Conservation (phyloP, 2,329 filamentous ascomycete species). For the Ascochyta rabiei region DNA sequence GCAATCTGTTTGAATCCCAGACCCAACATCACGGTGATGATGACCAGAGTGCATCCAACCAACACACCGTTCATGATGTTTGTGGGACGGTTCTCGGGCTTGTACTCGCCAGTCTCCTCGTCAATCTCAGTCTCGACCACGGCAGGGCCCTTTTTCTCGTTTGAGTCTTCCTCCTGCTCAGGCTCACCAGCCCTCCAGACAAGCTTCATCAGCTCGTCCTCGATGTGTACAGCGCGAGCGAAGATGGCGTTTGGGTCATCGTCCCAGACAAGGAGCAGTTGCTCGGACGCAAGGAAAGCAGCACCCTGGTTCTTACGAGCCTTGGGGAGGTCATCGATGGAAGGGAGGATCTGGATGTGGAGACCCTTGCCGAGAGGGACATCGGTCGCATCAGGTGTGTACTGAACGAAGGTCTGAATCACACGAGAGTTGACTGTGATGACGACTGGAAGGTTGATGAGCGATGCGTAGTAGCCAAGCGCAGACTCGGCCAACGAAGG, state of each 20-base stretch:
- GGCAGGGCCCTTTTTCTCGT: conserved; percentile 55
- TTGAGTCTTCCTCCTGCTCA: conserved; percentile 58
- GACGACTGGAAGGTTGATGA: conserved; percentile 75
- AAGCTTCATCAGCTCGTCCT: conserved; percentile 76
- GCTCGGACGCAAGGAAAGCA: conserved; percentile 74
- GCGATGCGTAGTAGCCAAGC: conserved; percentile 68
- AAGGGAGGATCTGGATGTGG: conserved; percentile 76
- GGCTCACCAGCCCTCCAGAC: conserved; percentile 69
- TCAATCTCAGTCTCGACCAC: conserved; percentile 66
- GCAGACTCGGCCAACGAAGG: conserved; percentile 66
- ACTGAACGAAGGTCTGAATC: conserved; percentile 77
- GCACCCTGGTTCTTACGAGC: conserved; percentile 80
- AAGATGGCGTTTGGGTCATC: conserved; percentile 75
- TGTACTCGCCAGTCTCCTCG: conserved; percentile 71
- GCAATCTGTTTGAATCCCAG: conserved; percentile 73
- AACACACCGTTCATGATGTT: conserved; percentile 74
- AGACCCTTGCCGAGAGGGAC: conserved; percentile 78
- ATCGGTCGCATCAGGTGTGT: conserved; percentile 73
- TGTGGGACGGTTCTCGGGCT: conserved; percentile 68
- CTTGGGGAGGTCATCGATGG: conserved; percentile 70
- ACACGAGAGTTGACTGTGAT: conserved; percentile 83
- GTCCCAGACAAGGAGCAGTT: conserved; percentile 77
- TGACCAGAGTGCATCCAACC: conserved; percentile 68
- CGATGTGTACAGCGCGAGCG: conserved; percentile 70
- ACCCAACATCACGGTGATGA: conserved; percentile 71